Evolutionary conservation across 306 rosid species (phyloP).

Genomic region (Fragaria nilgerrensis): DNA sequence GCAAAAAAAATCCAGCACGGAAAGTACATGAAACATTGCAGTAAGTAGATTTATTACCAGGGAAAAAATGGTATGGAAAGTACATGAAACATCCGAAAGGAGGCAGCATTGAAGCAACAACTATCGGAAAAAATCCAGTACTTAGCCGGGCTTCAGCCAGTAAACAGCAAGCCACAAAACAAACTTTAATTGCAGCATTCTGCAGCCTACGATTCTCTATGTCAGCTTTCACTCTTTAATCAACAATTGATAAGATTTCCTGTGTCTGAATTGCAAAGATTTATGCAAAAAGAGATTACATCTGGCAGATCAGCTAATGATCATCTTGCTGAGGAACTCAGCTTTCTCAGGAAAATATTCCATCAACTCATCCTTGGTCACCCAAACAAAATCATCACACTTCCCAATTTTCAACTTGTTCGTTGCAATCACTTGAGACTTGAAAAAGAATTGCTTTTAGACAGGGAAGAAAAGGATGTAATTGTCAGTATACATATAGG

Average conservation of each 20-base stretch:
- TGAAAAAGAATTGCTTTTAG: conserved; percentile 75
- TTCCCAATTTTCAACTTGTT: conserved; percentile 50
- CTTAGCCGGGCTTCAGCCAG: neutral
- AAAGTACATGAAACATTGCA: neutral
- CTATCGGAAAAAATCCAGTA: neutral
- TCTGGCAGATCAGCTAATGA: conserved; percentile 57
- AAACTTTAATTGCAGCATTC: neutral
- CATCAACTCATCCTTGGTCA: conserved; percentile 83
- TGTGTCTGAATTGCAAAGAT: conserved; percentile 8
- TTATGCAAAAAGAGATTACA: conserved; percentile 1
- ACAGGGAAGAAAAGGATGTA: conserved; percentile 3
- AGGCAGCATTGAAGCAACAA: neutral
- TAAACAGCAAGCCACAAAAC: neutral
- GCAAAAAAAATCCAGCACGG: too few relatives aligned
- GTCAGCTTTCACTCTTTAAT: conserved; percentile 10
- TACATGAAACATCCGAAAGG: neutral
- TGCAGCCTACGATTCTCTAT: conserved; percentile 4
- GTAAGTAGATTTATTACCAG: neutral
- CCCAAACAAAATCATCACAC: conserved; percentile 86
- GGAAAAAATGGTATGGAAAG: neutral
- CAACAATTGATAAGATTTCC: neutral
- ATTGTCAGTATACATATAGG: neutral
- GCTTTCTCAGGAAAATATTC: conserved; percentile 78
- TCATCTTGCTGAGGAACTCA: conserved; percentile 73
- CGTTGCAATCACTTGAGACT: conserved; percentile 83